These are phyloP conservation scores for Geotrichum aggregatum DNA, from an alignment of 1,139 yeast species.

Conservation along the genomic window DNA sequence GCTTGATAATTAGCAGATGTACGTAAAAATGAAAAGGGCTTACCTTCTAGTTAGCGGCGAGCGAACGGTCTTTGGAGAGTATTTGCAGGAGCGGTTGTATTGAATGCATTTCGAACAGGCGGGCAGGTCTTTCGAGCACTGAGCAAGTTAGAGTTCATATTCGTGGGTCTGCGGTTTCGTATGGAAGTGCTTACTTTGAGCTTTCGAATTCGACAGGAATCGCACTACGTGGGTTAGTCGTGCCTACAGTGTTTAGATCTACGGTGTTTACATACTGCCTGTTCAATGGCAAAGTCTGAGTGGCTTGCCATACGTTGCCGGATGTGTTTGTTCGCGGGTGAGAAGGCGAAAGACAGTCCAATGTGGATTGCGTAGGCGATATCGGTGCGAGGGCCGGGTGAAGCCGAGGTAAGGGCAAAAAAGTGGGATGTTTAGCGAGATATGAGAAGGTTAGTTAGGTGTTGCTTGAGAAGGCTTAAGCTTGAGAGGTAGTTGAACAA, in stretches of 20 bases:
- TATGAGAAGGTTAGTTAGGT: no score
- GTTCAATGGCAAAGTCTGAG: conserved; percentile 13
- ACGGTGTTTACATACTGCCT: no score
- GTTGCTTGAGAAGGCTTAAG: no score
- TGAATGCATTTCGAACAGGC: conserved; percentile 70
- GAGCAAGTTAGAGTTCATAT: neutral
- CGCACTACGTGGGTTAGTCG: conserved; percentile 40
- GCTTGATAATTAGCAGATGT: conserved; percentile 6
- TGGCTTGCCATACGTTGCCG: conserved; percentile 7
- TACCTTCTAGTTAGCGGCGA: conserved; percentile 81
- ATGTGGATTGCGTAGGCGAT: no score
- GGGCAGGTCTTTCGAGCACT: conserved; percentile 65
- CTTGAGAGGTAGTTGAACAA: no score
- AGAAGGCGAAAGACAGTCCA: no score
- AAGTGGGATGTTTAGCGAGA: no score
- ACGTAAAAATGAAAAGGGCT: conserved; percentile 2
- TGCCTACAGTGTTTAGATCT: no score
- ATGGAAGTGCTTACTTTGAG: conserved; percentile 41
- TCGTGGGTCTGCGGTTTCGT: no score
- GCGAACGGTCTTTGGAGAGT: conserved; percentile 71
- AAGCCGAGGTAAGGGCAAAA: no score
- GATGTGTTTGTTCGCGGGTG: no score
- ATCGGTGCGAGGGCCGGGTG: no score
- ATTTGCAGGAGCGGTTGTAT: conserved; percentile 70
- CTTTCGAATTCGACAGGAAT: conserved; percentile 49